A percentile compares a stretch with the other conserved stretches of the same genome.
Evolutionary conservation across 352 stramenopile species (phyloP).

Genomic region (Globisporangium lucens): DNA sequence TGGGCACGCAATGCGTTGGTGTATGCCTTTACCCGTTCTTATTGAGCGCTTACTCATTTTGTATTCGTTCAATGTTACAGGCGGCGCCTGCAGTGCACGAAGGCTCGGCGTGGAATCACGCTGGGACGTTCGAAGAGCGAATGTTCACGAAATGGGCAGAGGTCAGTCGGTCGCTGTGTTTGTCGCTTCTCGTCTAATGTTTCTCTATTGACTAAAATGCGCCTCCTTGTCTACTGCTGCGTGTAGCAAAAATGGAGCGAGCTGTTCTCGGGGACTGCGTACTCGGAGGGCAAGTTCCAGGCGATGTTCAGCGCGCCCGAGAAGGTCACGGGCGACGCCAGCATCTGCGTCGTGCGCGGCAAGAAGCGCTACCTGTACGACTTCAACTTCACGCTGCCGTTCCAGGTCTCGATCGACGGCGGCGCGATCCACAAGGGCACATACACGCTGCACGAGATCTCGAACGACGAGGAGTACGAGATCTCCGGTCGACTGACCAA

Average conservation of each 20-base stretch:
- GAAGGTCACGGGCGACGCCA: slow-evolving; percentile 81
- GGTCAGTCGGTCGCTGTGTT: slow-evolving; percentile 13
- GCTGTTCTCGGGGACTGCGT: slow-evolving; percentile 43
- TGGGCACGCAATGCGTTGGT: neutral
- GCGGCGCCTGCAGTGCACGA: slow-evolving; percentile 40
- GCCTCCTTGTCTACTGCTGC: neutral
- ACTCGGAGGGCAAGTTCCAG: slow-evolving; percentile 36
- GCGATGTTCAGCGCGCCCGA: slow-evolving; percentile 57
- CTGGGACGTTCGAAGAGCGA: slow-evolving; percentile 90
- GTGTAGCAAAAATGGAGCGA: slow-evolving; percentile 54
- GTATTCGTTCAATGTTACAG: slow-evolving; percentile 3
- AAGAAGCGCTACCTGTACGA: slow-evolving; percentile 90
- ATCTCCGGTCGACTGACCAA: slow-evolving; percentile 58
- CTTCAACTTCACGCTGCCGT: slow-evolving; percentile 74
- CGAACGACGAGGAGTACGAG: slow-evolving; percentile 87
- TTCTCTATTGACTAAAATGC: neutral
- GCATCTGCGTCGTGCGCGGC: slow-evolving; percentile 83
- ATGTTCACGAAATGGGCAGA: slow-evolving; percentile 86
- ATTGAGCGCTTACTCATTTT: neutral
- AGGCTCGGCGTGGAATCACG: slow-evolving; percentile 90
- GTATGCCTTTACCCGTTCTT: neutral
- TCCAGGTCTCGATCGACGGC: slow-evolving; percentile 56
- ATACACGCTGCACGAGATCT: slow-evolving; percentile 82
- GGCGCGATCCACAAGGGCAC: slow-evolving; percentile 56
- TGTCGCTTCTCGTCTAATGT: neutral